Conservation (phyloP, 108 stramenopile species). For the Seminavis robusta region DNA sequence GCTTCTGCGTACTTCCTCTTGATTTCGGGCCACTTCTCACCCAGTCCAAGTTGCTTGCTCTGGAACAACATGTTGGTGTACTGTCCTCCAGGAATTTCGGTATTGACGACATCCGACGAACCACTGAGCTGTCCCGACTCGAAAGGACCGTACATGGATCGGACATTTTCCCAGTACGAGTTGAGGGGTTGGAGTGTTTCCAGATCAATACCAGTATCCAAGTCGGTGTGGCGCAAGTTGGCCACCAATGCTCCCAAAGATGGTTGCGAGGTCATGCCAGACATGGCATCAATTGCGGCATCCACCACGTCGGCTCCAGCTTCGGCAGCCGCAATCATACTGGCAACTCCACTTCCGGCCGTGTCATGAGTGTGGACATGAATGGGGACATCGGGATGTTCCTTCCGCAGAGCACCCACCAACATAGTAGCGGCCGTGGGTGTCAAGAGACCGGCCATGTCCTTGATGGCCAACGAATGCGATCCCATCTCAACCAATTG, state of each 20-base stretch:
- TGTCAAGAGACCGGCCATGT: slow-evolving; percentile 97
- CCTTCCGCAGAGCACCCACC: slow-evolving; percentile 75
- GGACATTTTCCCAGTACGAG: slow-evolving; percentile 93
- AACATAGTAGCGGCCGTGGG: slow-evolving; percentile 84
- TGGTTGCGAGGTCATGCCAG: slow-evolving; percentile 94
- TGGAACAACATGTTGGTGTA: slow-evolving; percentile 98
- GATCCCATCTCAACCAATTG: slow-evolving; percentile 78
- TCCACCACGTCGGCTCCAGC: slow-evolving; percentile 98
- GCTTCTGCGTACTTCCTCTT: slow-evolving; percentile 91
- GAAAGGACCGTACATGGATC: slow-evolving; percentile 94
- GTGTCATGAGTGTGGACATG: slow-evolving; percentile 81
- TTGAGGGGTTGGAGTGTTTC: slow-evolving; percentile 66
- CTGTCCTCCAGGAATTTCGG: slow-evolving; percentile 98
- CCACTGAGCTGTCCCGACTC: slow-evolving; percentile 96
- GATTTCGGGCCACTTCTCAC: slow-evolving; percentile 88
- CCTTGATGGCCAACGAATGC: slow-evolving; percentile 95
- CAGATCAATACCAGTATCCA: slow-evolving; percentile 88
- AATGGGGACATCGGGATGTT: slow-evolving; percentile 89
- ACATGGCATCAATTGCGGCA: slow-evolving; percentile 90
- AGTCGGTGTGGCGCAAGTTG: slow-evolving; percentile 66
- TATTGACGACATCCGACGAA: slow-evolving; percentile 88
- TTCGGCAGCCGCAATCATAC: slow-evolving; percentile 88
- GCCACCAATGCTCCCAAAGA: slow-evolving; percentile 92
- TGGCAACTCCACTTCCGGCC: slow-evolving; percentile 95
- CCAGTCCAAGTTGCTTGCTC: slow-evolving; percentile 85